phyloP scores from a whole-genome alignment of 2,329 filamentous ascomycete species.

The Calonectria montana region DNA sequence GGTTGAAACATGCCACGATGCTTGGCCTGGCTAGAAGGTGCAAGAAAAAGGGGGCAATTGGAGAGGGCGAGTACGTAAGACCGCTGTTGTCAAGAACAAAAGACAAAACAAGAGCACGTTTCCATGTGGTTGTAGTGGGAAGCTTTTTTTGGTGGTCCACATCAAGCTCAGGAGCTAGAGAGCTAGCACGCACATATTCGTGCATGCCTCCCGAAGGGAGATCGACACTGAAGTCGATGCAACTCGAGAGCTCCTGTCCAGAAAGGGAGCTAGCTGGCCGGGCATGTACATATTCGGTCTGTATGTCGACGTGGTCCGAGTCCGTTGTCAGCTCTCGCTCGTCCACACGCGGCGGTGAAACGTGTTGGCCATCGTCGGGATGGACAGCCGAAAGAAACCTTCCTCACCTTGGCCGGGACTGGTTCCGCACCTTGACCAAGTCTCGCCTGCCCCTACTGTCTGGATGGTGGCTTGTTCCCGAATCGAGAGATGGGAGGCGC shows the following conservation, averaged over 20 bases:
- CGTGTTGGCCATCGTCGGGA: neutral
- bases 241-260: neutral
- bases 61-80: neutral
- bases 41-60: neutral
- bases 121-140: neutral
- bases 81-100: neutral
- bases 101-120: neutral
- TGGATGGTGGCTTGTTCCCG: neutral
- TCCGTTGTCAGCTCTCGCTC: neutral
- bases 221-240: slow-evolving; percentile 15
- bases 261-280: neutral
- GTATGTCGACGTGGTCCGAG: slow-evolving; percentile 11
- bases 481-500: neutral
- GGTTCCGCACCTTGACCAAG: neutral
- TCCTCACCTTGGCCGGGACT: neutral
- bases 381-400: neutral
- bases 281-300: neutral
- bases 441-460: neutral
- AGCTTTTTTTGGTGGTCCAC: slow-evolving; percentile 11
- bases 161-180: neutral
- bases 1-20: neutral
- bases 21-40: neutral
- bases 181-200: slow-evolving; percentile 16
- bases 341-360: neutral
- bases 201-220: slow-evolving; percentile 13